Conservation (phyloP, 2,329 filamentous ascomycete genomes). For the Cadophora sp. region DNA sequence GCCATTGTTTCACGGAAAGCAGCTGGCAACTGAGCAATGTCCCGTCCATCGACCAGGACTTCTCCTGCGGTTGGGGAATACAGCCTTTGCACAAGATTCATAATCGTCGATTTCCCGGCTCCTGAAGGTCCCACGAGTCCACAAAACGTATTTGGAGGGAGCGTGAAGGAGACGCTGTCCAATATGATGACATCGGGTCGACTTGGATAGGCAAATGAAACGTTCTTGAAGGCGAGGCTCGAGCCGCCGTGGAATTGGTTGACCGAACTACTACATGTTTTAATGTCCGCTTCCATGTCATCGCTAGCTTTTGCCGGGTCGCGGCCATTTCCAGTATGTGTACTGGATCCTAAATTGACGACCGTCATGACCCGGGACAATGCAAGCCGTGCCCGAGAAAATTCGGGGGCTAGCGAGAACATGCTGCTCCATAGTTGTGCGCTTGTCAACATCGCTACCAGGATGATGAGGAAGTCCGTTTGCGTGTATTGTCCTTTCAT, state of each 20-base stretch:
- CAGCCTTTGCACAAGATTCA: conserved; percentile 60
- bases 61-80: conserved; percentile 48
- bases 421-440: conserved; percentile 77
- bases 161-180: conserved; percentile 59
- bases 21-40: conserved; percentile 52
- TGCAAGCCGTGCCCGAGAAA: conserved; percentile 57
- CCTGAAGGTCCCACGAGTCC: conserved; percentile 71
- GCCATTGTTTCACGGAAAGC: conserved; percentile 60
- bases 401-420: conserved; percentile 75
- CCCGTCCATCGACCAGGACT: conserved; percentile 40
- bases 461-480: conserved; percentile 75
- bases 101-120: conserved; percentile 70
- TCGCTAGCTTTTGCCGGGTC: conserved; percentile 41
- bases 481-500: conserved; percentile 67
- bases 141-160: conserved; percentile 64
- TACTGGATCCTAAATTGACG: conserved; percentile 55
- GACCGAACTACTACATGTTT: conserved; percentile 39
- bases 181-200: conserved; percentile 65
- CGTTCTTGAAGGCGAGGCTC: conserved; percentile 59
- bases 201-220: conserved; percentile 70
- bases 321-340: conserved; percentile 5
- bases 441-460: conserved; percentile 73
- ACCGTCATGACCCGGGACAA: conserved; percentile 54
- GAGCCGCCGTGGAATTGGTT: conserved; percentile 43
- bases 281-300: conserved; percentile 30